phyloP scores from a whole-genome alignment of 2,329 filamentous ascomycete species.

The Colletotrichum tropicicola region DNA sequence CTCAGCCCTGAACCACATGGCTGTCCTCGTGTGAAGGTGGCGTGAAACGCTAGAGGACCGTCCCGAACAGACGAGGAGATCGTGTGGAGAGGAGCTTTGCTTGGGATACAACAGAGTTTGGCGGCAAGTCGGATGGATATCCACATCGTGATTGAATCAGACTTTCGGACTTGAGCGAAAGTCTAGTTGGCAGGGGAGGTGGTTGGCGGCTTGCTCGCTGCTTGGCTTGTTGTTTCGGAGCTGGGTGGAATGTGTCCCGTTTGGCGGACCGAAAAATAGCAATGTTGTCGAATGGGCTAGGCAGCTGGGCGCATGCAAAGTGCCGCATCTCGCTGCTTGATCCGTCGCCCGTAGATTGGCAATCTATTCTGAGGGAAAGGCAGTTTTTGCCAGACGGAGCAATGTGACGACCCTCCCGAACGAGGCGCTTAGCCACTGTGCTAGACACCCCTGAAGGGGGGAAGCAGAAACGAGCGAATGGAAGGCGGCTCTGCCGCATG shows the following conservation, averaged over 20 bases:
- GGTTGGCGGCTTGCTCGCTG: background rate
- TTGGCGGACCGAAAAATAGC: background rate
- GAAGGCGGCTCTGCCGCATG: conserved; percentile 5
- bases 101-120: background rate
- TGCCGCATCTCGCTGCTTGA: background rate
- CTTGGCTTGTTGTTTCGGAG: background rate
- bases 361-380: conserved; percentile 12
- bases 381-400: conserved; percentile 12
- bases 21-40: background rate
- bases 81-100: background rate
- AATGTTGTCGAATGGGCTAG: background rate
- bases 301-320: background rate
- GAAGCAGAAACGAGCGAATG: conserved; percentile 4
- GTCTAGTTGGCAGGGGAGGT: background rate
- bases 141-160: background rate
- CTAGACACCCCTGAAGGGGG: background rate
- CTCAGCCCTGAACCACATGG: background rate
- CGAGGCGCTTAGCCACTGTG: conserved; percentile 8
- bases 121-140: background rate
- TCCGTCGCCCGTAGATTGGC: conserved; percentile 5
- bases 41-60: conserved; percentile 5
- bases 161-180: background rate
- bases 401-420: conserved; percentile 9
- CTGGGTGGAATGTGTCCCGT: conserved; percentile 1
- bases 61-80: background rate